phyloP scores from a whole-genome alignment of 345 rosid genomes.

The Fremontodendron californicum region DNA sequence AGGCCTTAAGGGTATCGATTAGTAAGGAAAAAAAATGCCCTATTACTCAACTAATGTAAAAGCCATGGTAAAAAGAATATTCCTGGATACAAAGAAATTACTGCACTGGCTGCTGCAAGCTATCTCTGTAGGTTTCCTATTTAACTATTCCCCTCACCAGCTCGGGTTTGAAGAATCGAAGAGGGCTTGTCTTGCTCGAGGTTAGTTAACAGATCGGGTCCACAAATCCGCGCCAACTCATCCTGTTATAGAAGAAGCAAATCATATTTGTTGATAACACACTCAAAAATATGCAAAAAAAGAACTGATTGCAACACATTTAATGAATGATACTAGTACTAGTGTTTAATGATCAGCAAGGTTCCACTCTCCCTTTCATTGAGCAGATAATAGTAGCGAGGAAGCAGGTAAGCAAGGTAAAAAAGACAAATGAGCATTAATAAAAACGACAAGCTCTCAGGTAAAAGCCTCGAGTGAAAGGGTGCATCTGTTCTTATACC shows the following conservation, averaged over 20 bases:
- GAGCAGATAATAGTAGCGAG: background rate
- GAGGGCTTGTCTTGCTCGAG: conserved; percentile 46
- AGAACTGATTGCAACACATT: background rate
- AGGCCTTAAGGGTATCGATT: background rate
- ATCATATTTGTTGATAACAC: background rate
- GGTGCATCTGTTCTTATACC: conserved; percentile 30
- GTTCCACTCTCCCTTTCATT: background rate
- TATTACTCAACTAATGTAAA: background rate
- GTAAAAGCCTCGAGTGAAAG: background rate
- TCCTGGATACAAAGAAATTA: background rate
- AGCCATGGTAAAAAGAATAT: conserved; percentile 11
- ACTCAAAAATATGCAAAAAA: background rate
- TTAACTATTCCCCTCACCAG: conserved; percentile 39
- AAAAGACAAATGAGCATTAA: background rate
- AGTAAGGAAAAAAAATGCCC: conserved; percentile 6
- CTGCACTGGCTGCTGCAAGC: conserved; percentile 2
- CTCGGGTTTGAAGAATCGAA: conserved; percentile 26
- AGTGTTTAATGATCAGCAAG: background rate
- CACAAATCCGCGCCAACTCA: conserved; percentile 59
- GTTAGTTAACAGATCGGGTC: conserved; percentile 69
- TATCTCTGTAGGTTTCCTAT: background rate
- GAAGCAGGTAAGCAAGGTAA: background rate
- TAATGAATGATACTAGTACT: background rate
- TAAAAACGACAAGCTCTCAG: background rate
- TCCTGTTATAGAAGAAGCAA: conserved; percentile 45